Evolutionary conservation across 23 red algal genomes (phyloP), one percentile per base, ranked within the genome.

Genomic region (Gracilaria gracilis): DNA sequence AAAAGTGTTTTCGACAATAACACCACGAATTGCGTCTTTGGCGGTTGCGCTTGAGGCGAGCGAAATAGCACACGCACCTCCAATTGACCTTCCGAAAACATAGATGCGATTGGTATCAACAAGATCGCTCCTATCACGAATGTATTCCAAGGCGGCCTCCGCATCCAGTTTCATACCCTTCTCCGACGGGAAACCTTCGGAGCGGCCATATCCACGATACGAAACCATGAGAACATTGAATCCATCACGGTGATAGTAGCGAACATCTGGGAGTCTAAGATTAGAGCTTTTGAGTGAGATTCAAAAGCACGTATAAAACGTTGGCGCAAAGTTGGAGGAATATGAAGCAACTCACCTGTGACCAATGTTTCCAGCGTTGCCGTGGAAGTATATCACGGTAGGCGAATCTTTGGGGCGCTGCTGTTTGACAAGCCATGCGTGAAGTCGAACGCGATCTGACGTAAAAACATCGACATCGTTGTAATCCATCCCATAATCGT

Each of bases 1-100:
- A 50, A 98, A 98, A 0, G 96, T 98, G 80, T 98, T 98, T 61
- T 98, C 96, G 37, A 98, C 93, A 61, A 98, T 84, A 25, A 98
- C 47, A 32, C 96, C 96, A 40, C 69, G 64, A 67, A 96, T 29
- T 23, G 47, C 57, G 50, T 67, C 44, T 46, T 89, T 57, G 28
- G 86, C 66, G 65, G 40, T 73, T 34, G 61, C 50, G 50, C 46
- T 74, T 21, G 67, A 61, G 14, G 95, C 95, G 29, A 89, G 66
- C 27, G 86, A 61, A 44, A 98, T 82, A 27, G 88, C 96, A 38
- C 94, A 93, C 0, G 96, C 96, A 35, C 88, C 96, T 27, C 96
- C 96, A 65, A 98, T 93, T 20, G 84, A 91, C 36, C 93, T 84
- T 15, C 96, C 96, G 82, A 98, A 98, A 9, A 95, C 57, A 44